Base-by-base conservation (phyloP, 306 rosid genomes). In the Abrus precatorius region DNA sequence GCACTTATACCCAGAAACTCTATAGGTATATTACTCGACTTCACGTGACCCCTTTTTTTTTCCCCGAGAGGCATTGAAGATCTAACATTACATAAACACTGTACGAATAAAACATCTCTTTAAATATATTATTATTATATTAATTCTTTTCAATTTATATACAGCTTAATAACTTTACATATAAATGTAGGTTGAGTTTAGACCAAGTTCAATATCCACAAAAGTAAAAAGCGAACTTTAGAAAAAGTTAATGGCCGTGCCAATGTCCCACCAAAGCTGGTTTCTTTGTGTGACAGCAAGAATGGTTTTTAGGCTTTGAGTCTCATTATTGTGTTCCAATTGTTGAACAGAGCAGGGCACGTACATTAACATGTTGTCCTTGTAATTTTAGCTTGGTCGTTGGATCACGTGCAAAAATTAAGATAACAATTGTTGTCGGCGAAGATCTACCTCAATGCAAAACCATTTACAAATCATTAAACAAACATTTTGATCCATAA, bases 351-450 rank as follows among this genome's bases (percentile, higher is more conserved):
- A 48, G 27, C 50, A 56, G 27, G 67, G 14, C 78, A 64, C 53
- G 45, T 38, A 34, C 53, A 56, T 65, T 77, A 77, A 76, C 83
- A 72, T 70, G 38, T 3, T 61, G 61, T 53, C 50, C 74, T 12
- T 1, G 4, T 13, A 36, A 28, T 63, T 61, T 61, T 61, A 33
- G 44, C 20, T 32, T 32, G 66, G 32, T 60, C 57, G 4, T 65
- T 75, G 81, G 74, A 76, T 76, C 78, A 57, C 76, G 56, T 36
- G 53, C 54, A 32, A 60, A 55, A 14, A 36, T 45, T 71, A 48
- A 44, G 28, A 63, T 7, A 54, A 27, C 27, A 68, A 43, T 28
- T 55, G 7, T 10, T 77, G 75, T 82, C 74, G 75, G 70, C 55
- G 66, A 80, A 49, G 81, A 74, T 59, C 45, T 66, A 13, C 49